Base-by-base conservation (phyloP, 192 early-diverging fungal genomes). In the Coemansia sp. region DNA sequence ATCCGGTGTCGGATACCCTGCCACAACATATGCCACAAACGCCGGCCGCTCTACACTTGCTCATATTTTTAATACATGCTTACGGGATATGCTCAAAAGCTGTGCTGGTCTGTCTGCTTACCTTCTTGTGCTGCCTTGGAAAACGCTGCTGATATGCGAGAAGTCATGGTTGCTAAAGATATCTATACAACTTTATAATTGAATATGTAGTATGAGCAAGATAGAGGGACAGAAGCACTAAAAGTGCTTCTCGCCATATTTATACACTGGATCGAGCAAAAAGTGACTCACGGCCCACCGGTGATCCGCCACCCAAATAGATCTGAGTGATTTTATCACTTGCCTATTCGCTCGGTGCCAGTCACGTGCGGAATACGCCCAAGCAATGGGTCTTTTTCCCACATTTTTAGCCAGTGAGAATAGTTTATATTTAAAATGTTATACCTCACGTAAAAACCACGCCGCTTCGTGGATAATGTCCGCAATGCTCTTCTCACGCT, bases 11-110 rank as follows among this genome's bases (percentile, higher is more conserved):
- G 97, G 97, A 65, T 84, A 98, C 35, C 96, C 97, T 32, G 93
- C 96, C 29, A 94, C 98, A 48, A 95, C 75, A 79, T 95, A 99
- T 10, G 93, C 83, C 27, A 99, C 93, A 75, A 99, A 97, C 5
- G 88, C 90, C 41, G 95, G 89, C 41, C 88, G 85, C 54, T 27
- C 61, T 62, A 62, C 29, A 62, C 15, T 11, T 43, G 41, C 15
- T 43, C 15, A 15, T 15, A 43, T 15, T 15, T 15, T 43, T 38
- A 43, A 19, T 6, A 10, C 24, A 56, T 3, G 55, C 43, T 22
- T 17, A 50, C n/a, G 1, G 49, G 3, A 19, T 50, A 17, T 9
- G 49, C 21, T 50, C 49, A 17, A 50, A 17, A 17, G 27, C 50
- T 23, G 21, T 24, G 37, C 24, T n/a, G 21, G 10, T n/a, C 9